These are phyloP conservation scores for Aphanomyces stellatus DNA, from an alignment of 352 stramenopile species.

Conservation along the genomic window DNA sequence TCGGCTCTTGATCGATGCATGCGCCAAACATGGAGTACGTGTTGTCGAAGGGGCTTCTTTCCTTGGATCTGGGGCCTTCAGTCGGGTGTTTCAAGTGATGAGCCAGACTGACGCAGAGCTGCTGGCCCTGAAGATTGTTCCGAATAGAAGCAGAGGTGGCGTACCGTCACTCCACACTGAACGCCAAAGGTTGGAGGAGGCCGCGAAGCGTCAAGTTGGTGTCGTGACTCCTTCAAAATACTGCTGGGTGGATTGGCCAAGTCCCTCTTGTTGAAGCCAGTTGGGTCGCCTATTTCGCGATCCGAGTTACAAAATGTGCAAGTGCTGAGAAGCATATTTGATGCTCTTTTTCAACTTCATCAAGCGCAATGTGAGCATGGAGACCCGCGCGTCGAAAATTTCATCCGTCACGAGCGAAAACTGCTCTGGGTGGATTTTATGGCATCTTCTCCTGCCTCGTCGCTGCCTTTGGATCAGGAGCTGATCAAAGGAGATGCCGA, in stretches of 20 bases:
- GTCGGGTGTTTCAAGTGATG: neutral
- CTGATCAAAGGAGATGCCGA: neutral
- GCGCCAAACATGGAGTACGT: neutral
- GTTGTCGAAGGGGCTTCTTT: neutral
- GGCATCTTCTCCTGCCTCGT: neutral
- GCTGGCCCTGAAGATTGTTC: neutral
- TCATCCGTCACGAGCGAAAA: neutral
- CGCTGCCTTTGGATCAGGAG: neutral
- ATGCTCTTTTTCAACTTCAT: neutral
- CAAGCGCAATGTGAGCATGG: neutral
- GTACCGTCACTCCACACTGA: neutral
- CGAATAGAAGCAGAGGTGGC: neutral
- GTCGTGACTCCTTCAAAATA: neutral
- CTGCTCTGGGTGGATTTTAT: neutral
- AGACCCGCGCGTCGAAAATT: neutral
- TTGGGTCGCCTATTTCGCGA: neutral
- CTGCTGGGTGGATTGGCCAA: neutral
- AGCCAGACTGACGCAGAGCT: neutral
- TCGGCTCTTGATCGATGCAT: neutral
- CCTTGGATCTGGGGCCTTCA: neutral
- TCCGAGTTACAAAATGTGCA: neutral
- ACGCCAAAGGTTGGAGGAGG: neutral
- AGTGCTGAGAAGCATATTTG: neutral
- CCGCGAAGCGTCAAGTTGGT: neutral
- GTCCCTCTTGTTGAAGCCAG: neutral